Percentiles rank a stretch among this genome's conserved stretches.
Conservation (phyloP, 75 land plant genomes). For the Pinus taeda region DNA sequence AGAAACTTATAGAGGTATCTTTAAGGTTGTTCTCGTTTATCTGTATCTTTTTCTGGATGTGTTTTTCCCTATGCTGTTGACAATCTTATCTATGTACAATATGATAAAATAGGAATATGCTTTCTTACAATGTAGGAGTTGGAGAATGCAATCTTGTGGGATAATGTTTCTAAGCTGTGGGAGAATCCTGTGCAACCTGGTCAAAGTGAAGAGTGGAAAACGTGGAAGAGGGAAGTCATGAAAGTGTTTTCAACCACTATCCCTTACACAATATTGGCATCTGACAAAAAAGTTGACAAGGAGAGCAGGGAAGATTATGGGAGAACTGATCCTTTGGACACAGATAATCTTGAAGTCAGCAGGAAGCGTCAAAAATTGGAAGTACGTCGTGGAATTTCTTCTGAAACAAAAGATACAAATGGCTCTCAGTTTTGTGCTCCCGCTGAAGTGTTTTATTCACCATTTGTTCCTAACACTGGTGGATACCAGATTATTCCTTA, state of each 20-base stretch:
- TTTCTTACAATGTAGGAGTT: conserved; percentile 58
- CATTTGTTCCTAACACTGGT: conserved; percentile 22
- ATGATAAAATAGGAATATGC: neutral
- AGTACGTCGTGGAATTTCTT: conserved; percentile 54
- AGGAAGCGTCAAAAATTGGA: conserved; percentile 72
- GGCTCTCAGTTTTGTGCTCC: conserved; percentile 23
- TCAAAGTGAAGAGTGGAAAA: conserved; percentile 69
- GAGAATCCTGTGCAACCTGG: conserved; percentile 50
- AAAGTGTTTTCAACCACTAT: conserved; percentile 43
- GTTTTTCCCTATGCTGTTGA: conserved; percentile 1
- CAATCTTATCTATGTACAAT: neutral
- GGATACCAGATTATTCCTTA: conserved; percentile 11
- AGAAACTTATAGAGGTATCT: conserved; percentile 78
- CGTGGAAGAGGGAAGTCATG: conserved; percentile 72
- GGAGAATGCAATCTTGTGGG: conserved; percentile 68
- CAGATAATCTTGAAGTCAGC: conserved; percentile 33
- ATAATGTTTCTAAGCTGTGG: conserved; percentile 53
- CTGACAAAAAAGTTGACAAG: conserved; percentile 13
- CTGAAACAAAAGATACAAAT: neutral
- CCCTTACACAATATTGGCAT: conserved; percentile 15
- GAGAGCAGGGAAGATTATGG: conserved; percentile 7
- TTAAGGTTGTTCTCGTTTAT: conserved; percentile 5
- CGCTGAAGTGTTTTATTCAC: conserved; percentile 17
- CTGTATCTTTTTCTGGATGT: neutral
- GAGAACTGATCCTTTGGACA: conserved; percentile 7